These are phyloP conservation scores for Macroventuria anomochaeta DNA, from an alignment of 2,329 filamentous ascomycete genomes.

Conservation along the genomic window DNA sequence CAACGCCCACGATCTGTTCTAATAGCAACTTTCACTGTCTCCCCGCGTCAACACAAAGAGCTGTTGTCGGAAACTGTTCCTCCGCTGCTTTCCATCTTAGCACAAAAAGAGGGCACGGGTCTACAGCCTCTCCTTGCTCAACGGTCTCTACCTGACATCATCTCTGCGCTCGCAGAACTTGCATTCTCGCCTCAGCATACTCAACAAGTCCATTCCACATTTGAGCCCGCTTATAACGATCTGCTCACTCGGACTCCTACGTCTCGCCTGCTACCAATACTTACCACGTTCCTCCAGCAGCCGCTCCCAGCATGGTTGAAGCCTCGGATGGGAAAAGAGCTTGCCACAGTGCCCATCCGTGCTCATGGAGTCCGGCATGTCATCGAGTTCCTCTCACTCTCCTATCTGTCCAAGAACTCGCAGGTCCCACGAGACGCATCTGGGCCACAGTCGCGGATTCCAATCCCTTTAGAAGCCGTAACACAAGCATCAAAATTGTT, in stretches of 20 bases:
- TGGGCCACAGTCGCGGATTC: constrained; percentile 53
- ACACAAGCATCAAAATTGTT: constrained; percentile 68
- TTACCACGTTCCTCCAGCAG: constrained; percentile 70
- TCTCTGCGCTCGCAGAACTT: constrained; percentile 45
- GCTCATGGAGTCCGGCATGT: constrained; percentile 69
- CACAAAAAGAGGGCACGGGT: constrained; percentile 35
- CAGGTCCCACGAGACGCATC: constrained; percentile 43
- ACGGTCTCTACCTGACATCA: constrained; percentile 43
- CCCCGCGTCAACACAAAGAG: constrained; percentile 16
- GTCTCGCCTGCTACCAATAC: constrained; percentile 64
- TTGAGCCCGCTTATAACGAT: constrained; percentile 25
- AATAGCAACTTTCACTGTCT: constrained; percentile 19
- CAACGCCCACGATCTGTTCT: constrained; percentile 47
- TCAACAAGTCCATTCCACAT: constrained; percentile 18
- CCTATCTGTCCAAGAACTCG: constrained; percentile 63
- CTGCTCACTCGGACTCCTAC: constrained; percentile 50
- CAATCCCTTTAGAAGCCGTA: constrained; percentile 72
- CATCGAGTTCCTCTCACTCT: constrained; percentile 73
- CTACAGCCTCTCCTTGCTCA: constrained; percentile 48
- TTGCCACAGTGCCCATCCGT: constrained; percentile 68
- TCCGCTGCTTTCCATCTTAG: constrained; percentile 32
- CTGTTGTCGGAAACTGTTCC: constrained; percentile 25
- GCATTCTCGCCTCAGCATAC: constrained; percentile 38
- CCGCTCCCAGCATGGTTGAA: constrained; percentile 68
- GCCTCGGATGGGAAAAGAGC: constrained; percentile 60